phyloP scores from a whole-genome alignment of 73 alveolate genomes.

The Durusdinium trenchii region DNA sequence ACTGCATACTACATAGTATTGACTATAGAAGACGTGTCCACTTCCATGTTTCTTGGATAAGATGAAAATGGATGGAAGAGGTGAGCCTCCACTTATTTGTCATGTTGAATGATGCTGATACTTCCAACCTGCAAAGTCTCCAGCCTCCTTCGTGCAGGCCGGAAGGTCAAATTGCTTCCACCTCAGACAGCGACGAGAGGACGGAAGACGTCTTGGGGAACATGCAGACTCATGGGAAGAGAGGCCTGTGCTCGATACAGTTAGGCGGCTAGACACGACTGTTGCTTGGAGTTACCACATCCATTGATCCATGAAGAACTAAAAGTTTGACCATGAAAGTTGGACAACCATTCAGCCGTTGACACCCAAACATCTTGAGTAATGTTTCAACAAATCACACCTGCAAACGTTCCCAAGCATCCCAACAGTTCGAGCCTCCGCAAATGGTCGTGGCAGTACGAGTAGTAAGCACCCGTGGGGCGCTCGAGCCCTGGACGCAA shows the following conservation, averaged over 20 bases:
- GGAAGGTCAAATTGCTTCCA: constrained; percentile 28
- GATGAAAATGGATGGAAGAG: too few species aligned
- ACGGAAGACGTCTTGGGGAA: neutral
- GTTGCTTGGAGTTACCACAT: neutral
- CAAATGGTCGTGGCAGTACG: constrained; percentile 59
- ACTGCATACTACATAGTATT: neutral
- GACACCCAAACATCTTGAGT: neutral
- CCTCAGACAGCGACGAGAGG: neutral
- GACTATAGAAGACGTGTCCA: neutral
- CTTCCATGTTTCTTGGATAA: too few species aligned
- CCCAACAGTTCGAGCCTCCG: neutral
- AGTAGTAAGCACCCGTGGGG: constrained; percentile 23
- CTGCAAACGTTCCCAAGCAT: neutral
- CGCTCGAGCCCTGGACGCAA: constrained; percentile 12
- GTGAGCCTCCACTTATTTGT: too few species aligned
- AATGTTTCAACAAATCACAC: too few species aligned
- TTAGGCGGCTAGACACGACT: too few species aligned
- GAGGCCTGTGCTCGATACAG: too few species aligned
- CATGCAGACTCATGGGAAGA: too few species aligned
- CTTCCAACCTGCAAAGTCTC: neutral
- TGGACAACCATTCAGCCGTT: neutral
- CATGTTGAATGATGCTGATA: neutral
- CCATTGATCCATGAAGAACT: neutral
- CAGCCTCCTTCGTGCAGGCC: too few species aligned
- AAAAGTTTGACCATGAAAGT: neutral